These are phyloP conservation scores for Penicillium taxi DNA, from an alignment of 495 filamentous ascomycete species.

Conservation along the genomic window DNA sequence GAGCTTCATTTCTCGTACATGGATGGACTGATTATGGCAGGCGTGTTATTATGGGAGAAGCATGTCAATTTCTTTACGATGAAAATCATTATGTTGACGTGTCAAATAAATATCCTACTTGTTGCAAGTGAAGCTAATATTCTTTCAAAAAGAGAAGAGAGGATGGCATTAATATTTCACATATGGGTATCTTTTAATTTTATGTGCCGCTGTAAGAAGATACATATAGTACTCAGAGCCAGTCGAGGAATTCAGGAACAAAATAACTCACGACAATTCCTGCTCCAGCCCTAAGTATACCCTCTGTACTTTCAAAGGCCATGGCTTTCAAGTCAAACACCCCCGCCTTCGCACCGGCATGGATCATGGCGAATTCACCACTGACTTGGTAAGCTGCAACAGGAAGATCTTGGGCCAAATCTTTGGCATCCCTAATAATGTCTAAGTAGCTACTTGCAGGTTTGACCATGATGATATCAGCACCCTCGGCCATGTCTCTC, in stretches of 20 bases:
- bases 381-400: slow-evolving; percentile 94
- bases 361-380: slow-evolving; percentile 97
- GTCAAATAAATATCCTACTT: no score
- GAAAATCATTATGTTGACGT: no score
- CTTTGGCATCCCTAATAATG: slow-evolving; percentile 93
- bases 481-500: slow-evolving; percentile 85
- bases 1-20: background rate
- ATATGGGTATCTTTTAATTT: background rate
- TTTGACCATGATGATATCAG: slow-evolving; percentile 99
- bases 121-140: no score
- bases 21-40: no score
- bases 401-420: slow-evolving; percentile 81
- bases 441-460: slow-evolving; percentile 90
- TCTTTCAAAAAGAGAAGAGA: no score
- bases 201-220: no score
- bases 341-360: slow-evolving; percentile 88
- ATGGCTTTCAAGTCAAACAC: slow-evolving; percentile 96
- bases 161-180: no score
- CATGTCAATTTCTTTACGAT: no score
- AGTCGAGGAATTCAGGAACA: slow-evolving; percentile 85
- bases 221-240: slow-evolving; percentile 39
- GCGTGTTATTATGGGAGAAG: no score
- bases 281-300: slow-evolving; percentile 87
- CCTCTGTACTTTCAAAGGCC: slow-evolving; percentile 89
- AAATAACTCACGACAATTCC: slow-evolving; percentile 92